A percentile compares a stretch with the other conserved stretches of the same genome.
phyloP scores from a whole-genome alignment of 768 basidiomycete species.

The Calocybe indica region DNA sequence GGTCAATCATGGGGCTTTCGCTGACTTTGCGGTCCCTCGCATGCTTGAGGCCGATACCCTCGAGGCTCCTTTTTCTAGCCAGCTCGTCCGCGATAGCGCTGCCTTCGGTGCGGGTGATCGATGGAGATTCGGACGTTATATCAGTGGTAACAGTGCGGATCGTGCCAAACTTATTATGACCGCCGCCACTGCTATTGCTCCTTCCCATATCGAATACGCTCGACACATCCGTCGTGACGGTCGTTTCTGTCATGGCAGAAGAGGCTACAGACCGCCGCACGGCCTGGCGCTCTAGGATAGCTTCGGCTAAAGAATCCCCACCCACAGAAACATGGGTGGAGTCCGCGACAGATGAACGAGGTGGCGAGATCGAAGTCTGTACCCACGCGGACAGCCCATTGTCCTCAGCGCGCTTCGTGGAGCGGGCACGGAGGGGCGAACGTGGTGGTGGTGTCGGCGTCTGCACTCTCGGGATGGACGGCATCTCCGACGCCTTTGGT shows the following conservation, averaged over 20 bases:
- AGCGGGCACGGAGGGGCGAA: conserved; percentile 45
- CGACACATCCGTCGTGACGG: conserved; percentile 46
- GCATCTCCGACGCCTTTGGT: no score
- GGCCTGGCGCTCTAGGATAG: conserved; percentile 18
- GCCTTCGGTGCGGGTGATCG: conserved; percentile 61
- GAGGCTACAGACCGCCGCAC: conserved; percentile 59
- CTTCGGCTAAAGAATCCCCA: conserved; percentile 31
- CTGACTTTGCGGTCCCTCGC: conserved; percentile 57
- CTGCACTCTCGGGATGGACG: no score
- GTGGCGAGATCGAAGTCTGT: conserved; percentile 20
- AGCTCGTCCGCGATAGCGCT: conserved; percentile 49
- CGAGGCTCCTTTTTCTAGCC: conserved; percentile 24
- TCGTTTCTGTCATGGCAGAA: conserved; percentile 51
- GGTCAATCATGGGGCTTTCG: conserved; percentile 54
- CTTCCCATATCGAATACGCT: conserved; percentile 49
- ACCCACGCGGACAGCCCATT: conserved; percentile 26
- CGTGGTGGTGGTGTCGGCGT: conserved; percentile 16
- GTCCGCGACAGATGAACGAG: conserved; percentile 25
- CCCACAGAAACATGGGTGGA: conserved; percentile 27
- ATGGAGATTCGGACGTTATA: conserved; percentile 68
- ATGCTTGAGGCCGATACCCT: conserved; percentile 14
- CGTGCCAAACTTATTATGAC: conserved; percentile 65
- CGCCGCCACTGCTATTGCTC: conserved; percentile 24
- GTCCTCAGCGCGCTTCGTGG: conserved; percentile 18
- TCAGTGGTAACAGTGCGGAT: conserved; percentile 81